phyloP scores from a whole-genome alignment of 208 protist genomes.

The Angomonas ambiguus region DNA sequence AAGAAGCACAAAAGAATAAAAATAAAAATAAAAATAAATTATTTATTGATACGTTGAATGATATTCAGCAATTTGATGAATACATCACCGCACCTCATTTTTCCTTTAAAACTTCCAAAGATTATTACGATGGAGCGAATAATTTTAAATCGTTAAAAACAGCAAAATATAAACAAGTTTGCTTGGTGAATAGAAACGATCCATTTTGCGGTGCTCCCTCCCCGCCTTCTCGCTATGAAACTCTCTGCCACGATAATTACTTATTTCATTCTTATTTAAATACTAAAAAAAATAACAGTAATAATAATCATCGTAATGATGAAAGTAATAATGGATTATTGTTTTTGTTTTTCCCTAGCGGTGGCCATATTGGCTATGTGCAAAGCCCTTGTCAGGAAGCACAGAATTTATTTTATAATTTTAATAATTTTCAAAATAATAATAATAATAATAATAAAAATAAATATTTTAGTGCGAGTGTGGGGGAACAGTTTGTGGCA shows the following conservation, averaged over 20 bases:
- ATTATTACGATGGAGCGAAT: constrained; percentile 36
- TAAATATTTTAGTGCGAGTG: neutral
- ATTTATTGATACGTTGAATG: constrained; percentile 18
- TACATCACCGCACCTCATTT: constrained; percentile 45
- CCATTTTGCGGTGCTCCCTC: constrained; percentile 34
- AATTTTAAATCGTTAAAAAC: constrained; percentile 31
- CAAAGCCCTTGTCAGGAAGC: neutral
- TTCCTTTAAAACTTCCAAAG: constrained; percentile 25
- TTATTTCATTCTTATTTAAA: neutral
- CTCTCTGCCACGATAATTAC: constrained; percentile 24
- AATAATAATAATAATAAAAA: no score
- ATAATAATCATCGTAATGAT: constrained; percentile 8
- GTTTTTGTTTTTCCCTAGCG: constrained; percentile 10
- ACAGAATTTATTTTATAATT: neutral
- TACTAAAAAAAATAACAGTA: neutral
- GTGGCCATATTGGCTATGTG: neutral
- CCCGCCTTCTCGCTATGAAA: constrained; percentile 40
- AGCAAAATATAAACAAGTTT: constrained; percentile 35
- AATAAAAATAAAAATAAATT: no score
- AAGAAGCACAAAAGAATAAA: neutral
- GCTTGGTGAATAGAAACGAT: constrained; percentile 38
- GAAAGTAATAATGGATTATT: constrained; percentile 2
- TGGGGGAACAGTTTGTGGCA: neutral
- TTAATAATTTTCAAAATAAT: no score
- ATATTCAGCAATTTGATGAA: constrained; percentile 36